Conservation (phyloP, 2,329 filamentous ascomycete genomes). For the Pseudocercospora crystallina region DNA sequence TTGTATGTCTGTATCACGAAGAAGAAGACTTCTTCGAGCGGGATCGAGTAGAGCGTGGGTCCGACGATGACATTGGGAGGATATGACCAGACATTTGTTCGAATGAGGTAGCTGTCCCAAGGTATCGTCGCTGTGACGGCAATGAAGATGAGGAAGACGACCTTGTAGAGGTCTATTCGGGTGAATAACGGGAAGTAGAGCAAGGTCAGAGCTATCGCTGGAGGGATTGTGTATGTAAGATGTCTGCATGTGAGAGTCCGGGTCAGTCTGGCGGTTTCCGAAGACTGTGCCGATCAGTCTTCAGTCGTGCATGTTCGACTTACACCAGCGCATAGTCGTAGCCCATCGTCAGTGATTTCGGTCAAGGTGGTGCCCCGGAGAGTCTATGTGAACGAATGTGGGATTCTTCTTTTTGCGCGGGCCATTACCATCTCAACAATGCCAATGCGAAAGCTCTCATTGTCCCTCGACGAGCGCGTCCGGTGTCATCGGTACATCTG, state of each 20-base stretch:
- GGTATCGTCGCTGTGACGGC: constrained; percentile 69
- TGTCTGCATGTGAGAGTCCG: constrained; percentile 48
- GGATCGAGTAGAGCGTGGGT: constrained; percentile 62
- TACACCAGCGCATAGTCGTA: constrained; percentile 64
- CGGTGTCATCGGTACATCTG: no score
- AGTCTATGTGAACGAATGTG: no score
- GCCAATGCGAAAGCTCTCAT: no score
- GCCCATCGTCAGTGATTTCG: constrained; percentile 46
- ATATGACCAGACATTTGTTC: constrained; percentile 68
- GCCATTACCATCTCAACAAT: no score
- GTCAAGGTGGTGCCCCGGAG: no score
- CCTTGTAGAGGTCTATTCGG: constrained; percentile 62
- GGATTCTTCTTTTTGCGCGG: no score
- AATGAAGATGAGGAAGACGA: constrained; percentile 59
- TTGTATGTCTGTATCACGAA: constrained; percentile 76
- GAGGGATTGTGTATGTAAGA: constrained; percentile 66
- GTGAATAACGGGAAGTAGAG: constrained; percentile 63
- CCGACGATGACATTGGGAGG: constrained; percentile 65
- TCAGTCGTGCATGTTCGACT: constrained; percentile 32
- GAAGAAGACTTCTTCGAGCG: constrained; percentile 73
- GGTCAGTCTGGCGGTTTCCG: no score
- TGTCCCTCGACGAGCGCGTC: no score
- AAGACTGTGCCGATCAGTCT: no score
- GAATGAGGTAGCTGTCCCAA: constrained; percentile 75
- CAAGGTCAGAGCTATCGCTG: constrained; percentile 58